A percentile compares a stretch with the other conserved stretches of the same genome.
Evolutionary conservation across 805 yeast species (phyloP).

Genomic region (Metschnikowia lochheadii): DNA sequence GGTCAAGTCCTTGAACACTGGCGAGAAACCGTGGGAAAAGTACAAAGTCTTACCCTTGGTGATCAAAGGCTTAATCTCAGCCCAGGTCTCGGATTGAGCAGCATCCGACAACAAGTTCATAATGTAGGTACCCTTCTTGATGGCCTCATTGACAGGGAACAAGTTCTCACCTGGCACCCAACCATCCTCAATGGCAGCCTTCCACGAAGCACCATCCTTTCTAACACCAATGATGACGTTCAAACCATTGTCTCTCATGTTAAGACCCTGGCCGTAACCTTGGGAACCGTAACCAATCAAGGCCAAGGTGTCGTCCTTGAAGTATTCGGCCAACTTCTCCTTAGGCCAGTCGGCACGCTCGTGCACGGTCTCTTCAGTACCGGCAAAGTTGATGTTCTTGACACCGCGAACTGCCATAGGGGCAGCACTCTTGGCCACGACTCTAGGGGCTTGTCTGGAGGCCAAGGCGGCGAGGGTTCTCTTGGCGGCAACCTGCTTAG

Average conservation of each 20-base stretch:
- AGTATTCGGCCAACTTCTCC: conserved; percentile 91
- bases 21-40: conserved; percentile 99
- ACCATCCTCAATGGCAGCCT: conserved; percentile 98
- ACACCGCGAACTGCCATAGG: conserved; percentile 78
- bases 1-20: conserved; percentile 97
- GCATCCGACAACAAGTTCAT: conserved; percentile 99
- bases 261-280: conserved; percentile 99
- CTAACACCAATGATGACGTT: conserved; percentile 98
- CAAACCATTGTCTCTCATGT: conserved; percentile 98
- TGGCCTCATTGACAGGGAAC: conserved; percentile 93
- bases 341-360: conserved; percentile 99
- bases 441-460: conserved; percentile 39
- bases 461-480: conserved; percentile 62
- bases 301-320: conserved; percentile 97
- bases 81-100: conserved; percentile 99
- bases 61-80: conserved; percentile 76
- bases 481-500: conserved; percentile 48
- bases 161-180: conserved; percentile 99
- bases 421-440: conserved; percentile 34
- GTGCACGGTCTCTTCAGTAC: conserved; percentile 91
- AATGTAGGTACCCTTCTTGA: conserved; percentile 83
- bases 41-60: conserved; percentile 97
- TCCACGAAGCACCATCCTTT: conserved; percentile 99
- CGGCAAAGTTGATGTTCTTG: conserved; percentile 95
- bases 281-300: conserved; percentile 99